A percentile compares a stretch with the other conserved stretches of the same genome.
Evolutionary conservation across 192 early-diverging fungal genomes (phyloP).

Genomic region (Entophlyctis luteolus): DNA sequence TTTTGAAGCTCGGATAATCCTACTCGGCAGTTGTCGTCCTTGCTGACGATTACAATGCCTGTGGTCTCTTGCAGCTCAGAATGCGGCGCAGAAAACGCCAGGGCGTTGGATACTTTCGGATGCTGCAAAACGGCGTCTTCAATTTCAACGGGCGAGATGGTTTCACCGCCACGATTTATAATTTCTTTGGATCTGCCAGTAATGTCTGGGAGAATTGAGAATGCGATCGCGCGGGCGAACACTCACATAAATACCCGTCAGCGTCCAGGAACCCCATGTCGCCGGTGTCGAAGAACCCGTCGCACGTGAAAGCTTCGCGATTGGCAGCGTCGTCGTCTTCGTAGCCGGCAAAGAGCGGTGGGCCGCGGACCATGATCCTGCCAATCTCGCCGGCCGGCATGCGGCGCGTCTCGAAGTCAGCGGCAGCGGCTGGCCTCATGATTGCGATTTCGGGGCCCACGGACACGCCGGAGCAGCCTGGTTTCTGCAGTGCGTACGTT

Average conservation of each 20-base stretch:
- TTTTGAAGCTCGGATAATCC: slow-evolving; percentile 17
- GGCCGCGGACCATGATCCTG: slow-evolving; percentile 39
- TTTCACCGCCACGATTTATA: slow-evolving; percentile 88
- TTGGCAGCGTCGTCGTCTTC: slow-evolving; percentile 29
- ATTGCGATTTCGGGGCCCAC: slow-evolving; percentile 13
- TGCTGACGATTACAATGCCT: slow-evolving; percentile 37
- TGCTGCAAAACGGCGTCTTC: slow-evolving; percentile 57
- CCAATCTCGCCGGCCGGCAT: slow-evolving; percentile 31
- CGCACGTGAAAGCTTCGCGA: slow-evolving; percentile 35
- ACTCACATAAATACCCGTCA: slow-evolving; percentile 61
- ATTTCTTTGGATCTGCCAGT: slow-evolving; percentile 86
- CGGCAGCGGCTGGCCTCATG: not conserved
- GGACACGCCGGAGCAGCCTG: slow-evolving; percentile 36
- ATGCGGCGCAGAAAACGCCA: slow-evolving; percentile 46
- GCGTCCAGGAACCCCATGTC: slow-evolving; percentile 76
- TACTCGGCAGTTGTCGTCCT: slow-evolving; percentile 2
- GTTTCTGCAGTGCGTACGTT: slow-evolving; percentile 37
- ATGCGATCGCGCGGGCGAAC: slow-evolving; percentile 22
- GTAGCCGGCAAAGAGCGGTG: slow-evolving; percentile 42
- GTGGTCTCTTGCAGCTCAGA: slow-evolving; percentile 43
- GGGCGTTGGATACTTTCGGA: slow-evolving; percentile 30
- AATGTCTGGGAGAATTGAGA: not conserved
- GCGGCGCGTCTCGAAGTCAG: no score
- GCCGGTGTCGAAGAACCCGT: slow-evolving; percentile 77
- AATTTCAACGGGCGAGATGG: slow-evolving; percentile 84